phyloP scores from a whole-genome alignment of 208 protist genomes.

The Leishmania tropica region DNA sequence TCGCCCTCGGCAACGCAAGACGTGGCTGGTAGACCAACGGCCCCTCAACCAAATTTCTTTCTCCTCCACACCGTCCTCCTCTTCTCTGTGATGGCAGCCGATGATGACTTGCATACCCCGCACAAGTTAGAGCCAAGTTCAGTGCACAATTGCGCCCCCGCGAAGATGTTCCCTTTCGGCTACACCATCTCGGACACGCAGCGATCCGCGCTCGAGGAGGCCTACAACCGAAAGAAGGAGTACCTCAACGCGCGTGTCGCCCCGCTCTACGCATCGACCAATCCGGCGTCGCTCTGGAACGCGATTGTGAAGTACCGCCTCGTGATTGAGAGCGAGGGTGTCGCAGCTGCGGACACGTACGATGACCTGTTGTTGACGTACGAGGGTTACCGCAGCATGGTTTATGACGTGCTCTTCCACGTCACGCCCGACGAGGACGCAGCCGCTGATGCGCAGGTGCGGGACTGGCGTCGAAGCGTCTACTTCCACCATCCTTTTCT shows the following conservation, averaged over 20 bases:
- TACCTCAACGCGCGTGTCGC: slow-evolving; percentile 53
- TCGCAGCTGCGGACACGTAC: slow-evolving; percentile 50
- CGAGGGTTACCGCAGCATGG: slow-evolving; percentile 67
- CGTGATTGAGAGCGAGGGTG: slow-evolving; percentile 9
- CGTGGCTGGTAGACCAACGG: not conserved
- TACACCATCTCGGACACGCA: slow-evolving; percentile 34
- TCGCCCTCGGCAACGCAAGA: not conserved
- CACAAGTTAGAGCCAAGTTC: not conserved
- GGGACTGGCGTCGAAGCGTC: slow-evolving; percentile 46
- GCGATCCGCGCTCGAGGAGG: slow-evolving; percentile 29
- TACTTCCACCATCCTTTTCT: slow-evolving; percentile 90
- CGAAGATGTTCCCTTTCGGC: slow-evolving; percentile 27
- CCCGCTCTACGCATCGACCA: slow-evolving; percentile 65
- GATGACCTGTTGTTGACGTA: slow-evolving; percentile 73
- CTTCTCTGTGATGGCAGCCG: not conserved
- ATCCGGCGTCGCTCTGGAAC: slow-evolving; percentile 73
- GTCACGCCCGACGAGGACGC: slow-evolving; percentile 50
- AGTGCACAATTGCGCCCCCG: not conserved
- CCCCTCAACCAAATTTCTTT: not conserved
- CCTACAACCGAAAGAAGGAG: slow-evolving; percentile 53
- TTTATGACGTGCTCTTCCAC: slow-evolving; percentile 78
- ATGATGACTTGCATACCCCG: not conserved
- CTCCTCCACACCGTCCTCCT: not conserved
- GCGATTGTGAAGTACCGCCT: slow-evolving; percentile 76
- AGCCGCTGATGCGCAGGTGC: slow-evolving; percentile 26